Percentiles rank a stretch among this genome's conserved stretches.
Conservation (phyloP, 1,284 basidiomycete genomes). For the Puccinia triticina region DNA sequence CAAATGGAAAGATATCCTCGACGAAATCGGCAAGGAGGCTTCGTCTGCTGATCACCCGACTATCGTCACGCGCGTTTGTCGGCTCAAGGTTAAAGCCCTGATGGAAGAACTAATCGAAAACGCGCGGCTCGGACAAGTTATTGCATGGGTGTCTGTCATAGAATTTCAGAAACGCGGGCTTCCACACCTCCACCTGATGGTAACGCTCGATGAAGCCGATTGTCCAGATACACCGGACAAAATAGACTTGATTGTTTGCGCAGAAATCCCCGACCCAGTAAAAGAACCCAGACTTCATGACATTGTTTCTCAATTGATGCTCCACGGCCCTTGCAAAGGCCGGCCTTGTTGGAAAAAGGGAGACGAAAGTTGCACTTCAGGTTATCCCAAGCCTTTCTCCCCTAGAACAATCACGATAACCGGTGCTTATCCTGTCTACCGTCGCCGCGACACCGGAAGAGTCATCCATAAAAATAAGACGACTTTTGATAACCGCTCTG, state of each 20-base stretch:
- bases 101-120: background rate
- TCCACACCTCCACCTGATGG: background rate
- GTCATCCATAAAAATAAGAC: background rate
- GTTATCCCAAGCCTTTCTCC: background rate
- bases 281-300: background rate
- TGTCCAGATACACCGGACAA: background rate
- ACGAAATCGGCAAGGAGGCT: constrained; percentile 51
- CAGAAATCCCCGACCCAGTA: background rate
- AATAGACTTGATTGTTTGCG: background rate
- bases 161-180: constrained; percentile 18
- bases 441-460: too few relatives aligned
- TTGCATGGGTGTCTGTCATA: background rate
- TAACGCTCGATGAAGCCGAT: background rate
- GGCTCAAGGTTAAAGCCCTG: background rate
- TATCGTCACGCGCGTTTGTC: background rate
- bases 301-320: background rate
- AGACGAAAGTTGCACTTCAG: background rate
- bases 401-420: background rate
- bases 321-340: constrained; percentile 14
- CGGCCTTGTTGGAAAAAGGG: background rate
- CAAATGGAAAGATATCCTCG: background rate
- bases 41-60: too few relatives aligned
- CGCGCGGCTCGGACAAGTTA: background rate
- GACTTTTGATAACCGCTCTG: too few relatives aligned
- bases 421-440: background rate